phyloP scores from a whole-genome alignment of 768 basidiomycete genomes.

The Phlebiopsis flavidoalba region DNA sequence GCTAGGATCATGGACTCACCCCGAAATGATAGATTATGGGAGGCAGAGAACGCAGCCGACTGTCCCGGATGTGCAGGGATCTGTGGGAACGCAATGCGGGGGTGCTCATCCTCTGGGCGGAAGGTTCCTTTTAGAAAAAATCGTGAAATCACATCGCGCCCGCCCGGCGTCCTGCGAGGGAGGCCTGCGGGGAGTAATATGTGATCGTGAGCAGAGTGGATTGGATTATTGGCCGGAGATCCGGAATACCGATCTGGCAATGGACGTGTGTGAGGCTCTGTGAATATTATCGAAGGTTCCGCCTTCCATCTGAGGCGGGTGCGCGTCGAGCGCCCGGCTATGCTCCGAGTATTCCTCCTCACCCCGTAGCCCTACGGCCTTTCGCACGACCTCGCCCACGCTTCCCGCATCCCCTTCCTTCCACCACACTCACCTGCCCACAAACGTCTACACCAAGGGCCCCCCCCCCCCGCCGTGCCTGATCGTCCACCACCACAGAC shows the following conservation, averaged over 20 bases:
- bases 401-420: not conserved
- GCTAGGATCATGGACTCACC: not conserved
- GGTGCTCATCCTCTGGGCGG: not conserved
- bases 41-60: conserved; percentile 1
- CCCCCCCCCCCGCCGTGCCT: not conserved
- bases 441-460: not conserved
- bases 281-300: conserved; percentile 4
- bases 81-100: not conserved
- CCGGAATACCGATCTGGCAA: not conserved
- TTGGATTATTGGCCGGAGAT: conserved; percentile 4
- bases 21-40: conserved; percentile 2
- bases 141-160: too few relatives aligned
- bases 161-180: too few relatives aligned
- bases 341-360: conserved; percentile 1
- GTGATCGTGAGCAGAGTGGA: not conserved
- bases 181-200: not conserved
- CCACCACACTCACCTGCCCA: conserved; percentile 2
- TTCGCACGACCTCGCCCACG: conserved; percentile 6
- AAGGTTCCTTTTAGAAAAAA: not conserved
- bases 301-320: not conserved
- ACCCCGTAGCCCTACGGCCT: not conserved
- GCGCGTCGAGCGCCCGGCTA: conserved; percentile 6
- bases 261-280: not conserved
- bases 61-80: not conserved
- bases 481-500: conserved; percentile 2